phyloP scores from a whole-genome alignment of 306 rosid genomes.

The Begonia loranthoides region DNA sequence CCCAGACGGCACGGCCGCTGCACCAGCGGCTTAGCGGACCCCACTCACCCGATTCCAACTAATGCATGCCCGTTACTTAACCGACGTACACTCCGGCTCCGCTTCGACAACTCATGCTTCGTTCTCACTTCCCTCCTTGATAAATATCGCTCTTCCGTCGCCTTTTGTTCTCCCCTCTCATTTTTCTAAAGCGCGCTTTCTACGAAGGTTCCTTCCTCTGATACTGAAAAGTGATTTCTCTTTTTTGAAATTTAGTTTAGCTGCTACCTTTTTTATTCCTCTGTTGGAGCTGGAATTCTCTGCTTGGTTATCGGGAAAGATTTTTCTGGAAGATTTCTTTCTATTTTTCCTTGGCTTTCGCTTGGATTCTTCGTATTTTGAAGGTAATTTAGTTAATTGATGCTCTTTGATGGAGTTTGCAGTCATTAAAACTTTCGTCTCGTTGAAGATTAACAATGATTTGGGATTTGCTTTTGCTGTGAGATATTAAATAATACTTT shows the following conservation, averaged over 20 bases:
- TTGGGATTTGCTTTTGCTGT: no score
- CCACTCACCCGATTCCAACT: no score
- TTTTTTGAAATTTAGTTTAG: not conserved
- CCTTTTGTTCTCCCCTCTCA: no score
- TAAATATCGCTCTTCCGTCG: no score
- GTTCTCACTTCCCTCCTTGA: no score
- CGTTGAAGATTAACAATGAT: no score
- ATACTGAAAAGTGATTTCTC: not conserved
- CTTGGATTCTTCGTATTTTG: not conserved
- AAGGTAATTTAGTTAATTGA: not conserved
- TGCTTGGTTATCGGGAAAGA: not conserved
- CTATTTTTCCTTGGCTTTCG: not conserved
- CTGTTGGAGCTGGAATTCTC: not conserved
- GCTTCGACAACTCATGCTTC: no score
- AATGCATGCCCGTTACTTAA: no score
- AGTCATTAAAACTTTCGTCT: not conserved
- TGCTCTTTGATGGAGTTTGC: constrained; percentile 1
- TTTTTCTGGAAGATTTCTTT: not conserved
- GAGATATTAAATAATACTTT: not conserved
- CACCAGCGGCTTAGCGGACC: no score
- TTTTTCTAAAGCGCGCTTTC: no score
- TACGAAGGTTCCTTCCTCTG: not conserved
- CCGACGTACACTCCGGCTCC: no score
- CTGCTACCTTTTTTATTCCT: not conserved
- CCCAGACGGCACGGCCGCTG: no score